Conservation (phyloP, 1,284 basidiomycete species). For the Blastosporella zonata region DNA sequence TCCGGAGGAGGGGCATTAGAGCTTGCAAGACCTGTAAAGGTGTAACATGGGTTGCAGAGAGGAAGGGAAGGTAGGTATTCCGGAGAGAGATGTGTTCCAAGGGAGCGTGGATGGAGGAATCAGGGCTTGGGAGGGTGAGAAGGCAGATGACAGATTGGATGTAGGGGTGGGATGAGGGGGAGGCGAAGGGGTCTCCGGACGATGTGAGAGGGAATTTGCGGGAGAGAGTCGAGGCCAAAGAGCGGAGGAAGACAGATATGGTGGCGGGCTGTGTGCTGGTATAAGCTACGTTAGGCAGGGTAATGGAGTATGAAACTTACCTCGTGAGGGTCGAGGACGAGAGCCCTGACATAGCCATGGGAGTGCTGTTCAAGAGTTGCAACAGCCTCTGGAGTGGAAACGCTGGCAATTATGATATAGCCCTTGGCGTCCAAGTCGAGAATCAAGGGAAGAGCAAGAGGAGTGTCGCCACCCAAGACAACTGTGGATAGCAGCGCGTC, state of each 20-base stretch:
- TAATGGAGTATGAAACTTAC: constrained; percentile 35
- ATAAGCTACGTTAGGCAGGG: constrained; percentile 8
- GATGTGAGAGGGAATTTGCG: constrained; percentile 75
- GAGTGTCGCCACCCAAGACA: constrained; percentile 74
- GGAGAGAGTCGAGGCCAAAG: constrained; percentile 73
- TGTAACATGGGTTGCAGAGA: constrained; percentile 68
- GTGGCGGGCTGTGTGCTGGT: constrained; percentile 54
- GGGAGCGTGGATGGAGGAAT: constrained; percentile 48
- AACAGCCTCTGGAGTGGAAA: constrained; percentile 60
- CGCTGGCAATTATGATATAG: constrained; percentile 78
- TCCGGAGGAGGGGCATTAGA: constrained; percentile 70
- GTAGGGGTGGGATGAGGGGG: constrained; percentile 59
- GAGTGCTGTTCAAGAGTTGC: constrained; percentile 59
- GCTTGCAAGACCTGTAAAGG: constrained; percentile 74
- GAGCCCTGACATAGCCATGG: constrained; percentile 72
- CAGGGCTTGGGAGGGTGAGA: constrained; percentile 51
- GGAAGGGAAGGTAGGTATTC: constrained; percentile 61
- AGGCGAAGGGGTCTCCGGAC: constrained; percentile 73
- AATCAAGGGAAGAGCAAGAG: constrained; percentile 67
- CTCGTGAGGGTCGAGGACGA: constrained; percentile 75
- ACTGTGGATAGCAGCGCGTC: constrained; percentile 50
- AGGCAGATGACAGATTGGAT: constrained; percentile 72
- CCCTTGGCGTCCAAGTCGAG: constrained; percentile 70
- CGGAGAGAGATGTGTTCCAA: constrained; percentile 68
- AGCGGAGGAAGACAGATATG: constrained; percentile 72